phyloP scores from a whole-genome alignment of 257 asterid genomes.

The Misopates orontium region DNA sequence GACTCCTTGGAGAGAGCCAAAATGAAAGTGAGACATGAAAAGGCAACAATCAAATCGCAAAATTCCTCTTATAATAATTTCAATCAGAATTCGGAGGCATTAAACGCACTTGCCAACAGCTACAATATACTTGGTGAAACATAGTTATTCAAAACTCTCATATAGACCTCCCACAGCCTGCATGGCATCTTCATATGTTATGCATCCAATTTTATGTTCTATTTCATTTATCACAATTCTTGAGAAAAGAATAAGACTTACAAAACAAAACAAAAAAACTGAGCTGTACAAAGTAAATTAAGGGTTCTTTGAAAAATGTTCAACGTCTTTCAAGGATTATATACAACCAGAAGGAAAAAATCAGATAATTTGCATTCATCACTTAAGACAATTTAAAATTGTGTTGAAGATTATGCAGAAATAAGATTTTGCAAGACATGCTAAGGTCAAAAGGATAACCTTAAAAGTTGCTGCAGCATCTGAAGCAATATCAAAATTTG shows the following conservation, averaged over 20 bases:
- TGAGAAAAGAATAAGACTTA: no score
- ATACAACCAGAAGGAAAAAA: background rate
- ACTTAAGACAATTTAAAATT: background rate
- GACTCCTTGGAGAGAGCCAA: no score
- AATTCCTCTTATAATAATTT: no score
- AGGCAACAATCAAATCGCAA: no score
- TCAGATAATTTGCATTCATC: background rate
- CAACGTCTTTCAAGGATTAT: background rate
- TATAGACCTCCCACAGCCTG: background rate
- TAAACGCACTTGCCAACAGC: no score
- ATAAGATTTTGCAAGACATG: background rate
- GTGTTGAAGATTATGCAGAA: background rate
- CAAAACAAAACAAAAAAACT: no score
- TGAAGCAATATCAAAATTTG: slow-evolving; percentile 93
- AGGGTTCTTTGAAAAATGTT: background rate
- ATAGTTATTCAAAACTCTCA: no score
- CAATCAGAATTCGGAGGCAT: no score
- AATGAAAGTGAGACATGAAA: no score
- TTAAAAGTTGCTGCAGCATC: slow-evolving; percentile 88
- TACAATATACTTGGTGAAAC: no score
- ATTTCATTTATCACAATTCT: no score
- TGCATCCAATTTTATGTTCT: background rate
- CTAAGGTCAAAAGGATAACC: slow-evolving; percentile 39
- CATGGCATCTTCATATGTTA: background rate
- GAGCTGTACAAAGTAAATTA: no score